phyloP scores from a whole-genome alignment of 768 basidiomycete genomes.

The Lactarius sp. region DNA sequence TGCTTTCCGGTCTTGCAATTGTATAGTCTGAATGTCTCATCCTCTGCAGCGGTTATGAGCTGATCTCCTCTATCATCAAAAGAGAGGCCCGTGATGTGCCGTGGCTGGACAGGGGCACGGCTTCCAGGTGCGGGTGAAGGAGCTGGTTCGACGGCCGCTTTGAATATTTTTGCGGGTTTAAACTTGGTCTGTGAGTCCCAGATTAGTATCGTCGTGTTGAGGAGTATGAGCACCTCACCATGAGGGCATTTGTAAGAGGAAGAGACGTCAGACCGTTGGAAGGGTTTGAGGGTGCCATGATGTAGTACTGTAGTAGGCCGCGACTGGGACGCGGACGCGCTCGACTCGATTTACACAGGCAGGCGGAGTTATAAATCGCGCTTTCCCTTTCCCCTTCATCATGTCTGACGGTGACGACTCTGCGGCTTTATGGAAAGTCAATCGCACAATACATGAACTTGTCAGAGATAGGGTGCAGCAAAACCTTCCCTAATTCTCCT shows the following conservation, averaged over 20 bases:
- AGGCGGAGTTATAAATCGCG: conserved; percentile 54
- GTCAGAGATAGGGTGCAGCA: conserved; percentile 83
- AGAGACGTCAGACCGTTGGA: conserved; percentile 19
- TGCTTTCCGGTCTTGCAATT: conserved; percentile 90
- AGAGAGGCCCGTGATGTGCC: conserved; percentile 79
- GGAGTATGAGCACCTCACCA: conserved; percentile 29
- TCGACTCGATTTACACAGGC: not conserved
- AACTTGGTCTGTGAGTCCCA: conserved; percentile 50
- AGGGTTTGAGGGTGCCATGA: conserved; percentile 20
- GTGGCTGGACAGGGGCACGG: conserved; percentile 32
- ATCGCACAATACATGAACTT: conserved; percentile 93
- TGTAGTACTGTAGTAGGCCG: not conserved
- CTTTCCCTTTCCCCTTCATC: conserved; percentile 28
- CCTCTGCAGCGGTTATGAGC: conserved; percentile 83
- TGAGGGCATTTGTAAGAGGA: conserved; percentile 29
- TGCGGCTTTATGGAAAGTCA: conserved; percentile 92
- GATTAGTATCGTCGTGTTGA: not conserved
- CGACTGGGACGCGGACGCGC: not conserved
- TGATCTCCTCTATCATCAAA: conserved; percentile 91
- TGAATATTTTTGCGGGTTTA: conserved; percentile 89
- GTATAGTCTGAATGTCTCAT: conserved; percentile 88
- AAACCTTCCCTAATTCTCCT: conserved; percentile 12
- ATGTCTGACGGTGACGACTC: conserved; percentile 77
- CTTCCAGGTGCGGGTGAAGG: conserved; percentile 45
- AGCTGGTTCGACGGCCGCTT: conserved; percentile 61